Conservation (phyloP, 2,329 filamentous ascomycete genomes). For the Chaetomiaceae sp. region DNA sequence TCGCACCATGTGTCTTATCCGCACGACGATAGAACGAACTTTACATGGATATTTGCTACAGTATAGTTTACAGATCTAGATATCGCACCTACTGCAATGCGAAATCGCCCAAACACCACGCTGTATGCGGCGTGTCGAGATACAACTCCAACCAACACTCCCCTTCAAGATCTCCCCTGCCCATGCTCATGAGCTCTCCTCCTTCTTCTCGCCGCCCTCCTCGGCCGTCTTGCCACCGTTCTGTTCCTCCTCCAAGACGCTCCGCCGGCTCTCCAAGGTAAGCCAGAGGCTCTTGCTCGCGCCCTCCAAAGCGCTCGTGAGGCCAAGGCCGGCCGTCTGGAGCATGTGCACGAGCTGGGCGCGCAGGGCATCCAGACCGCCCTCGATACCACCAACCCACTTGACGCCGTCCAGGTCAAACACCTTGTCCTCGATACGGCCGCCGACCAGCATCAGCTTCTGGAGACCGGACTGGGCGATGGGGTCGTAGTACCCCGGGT, state of each 20-base stretch:
- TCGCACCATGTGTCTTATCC: neutral
- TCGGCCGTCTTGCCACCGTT: slow-evolving; percentile 30
- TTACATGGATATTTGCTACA: slow-evolving; percentile 14
- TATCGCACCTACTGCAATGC: slow-evolving; percentile 16
- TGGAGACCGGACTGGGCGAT: slow-evolving; percentile 74
- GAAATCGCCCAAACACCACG: slow-evolving; percentile 9
- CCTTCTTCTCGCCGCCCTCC: slow-evolving; percentile 28
- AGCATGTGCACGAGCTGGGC: slow-evolving; percentile 77
- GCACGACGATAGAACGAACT: neutral
- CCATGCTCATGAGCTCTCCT: slow-evolving; percentile 25
- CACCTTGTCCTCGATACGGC: slow-evolving; percentile 77
- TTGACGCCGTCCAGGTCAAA: slow-evolving; percentile 69
- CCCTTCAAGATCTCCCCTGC: neutral
- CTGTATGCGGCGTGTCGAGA: slow-evolving; percentile 7
- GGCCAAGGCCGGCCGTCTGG: slow-evolving; percentile 69
- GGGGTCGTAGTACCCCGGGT: slow-evolving; percentile 75
- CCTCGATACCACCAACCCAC: slow-evolving; percentile 69
- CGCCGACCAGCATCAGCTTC: slow-evolving; percentile 83
- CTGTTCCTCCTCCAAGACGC: slow-evolving; percentile 71
- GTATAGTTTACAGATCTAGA: slow-evolving; percentile 18
- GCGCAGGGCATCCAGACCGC: slow-evolving; percentile 74
- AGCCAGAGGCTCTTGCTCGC: slow-evolving; percentile 79
- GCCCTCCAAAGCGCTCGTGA: slow-evolving; percentile 76
- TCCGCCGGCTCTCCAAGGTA: slow-evolving; percentile 76
- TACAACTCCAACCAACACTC: slow-evolving; percentile 5